Evolutionary conservation across 2,329 filamentous ascomycete genomes (phyloP), one percentile per base, ranked within the genome.

Genomic region (Metarhizium anisopliae): DNA sequence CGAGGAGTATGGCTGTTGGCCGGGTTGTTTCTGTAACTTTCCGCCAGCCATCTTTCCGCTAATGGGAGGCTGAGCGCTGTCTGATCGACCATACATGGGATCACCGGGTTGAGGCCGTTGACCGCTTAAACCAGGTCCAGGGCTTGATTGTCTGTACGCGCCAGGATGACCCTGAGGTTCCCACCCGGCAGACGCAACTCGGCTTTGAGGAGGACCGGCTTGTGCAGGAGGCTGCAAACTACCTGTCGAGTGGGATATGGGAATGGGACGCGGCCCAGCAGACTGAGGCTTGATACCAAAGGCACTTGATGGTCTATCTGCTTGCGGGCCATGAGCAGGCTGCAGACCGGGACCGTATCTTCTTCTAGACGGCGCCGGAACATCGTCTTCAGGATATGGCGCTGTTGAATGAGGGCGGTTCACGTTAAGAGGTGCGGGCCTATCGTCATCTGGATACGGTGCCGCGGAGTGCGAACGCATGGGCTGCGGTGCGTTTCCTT

Each of bases 391-490:
- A 3, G 79, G 79, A 58, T 82, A 82, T 0, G 79, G 79, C 0
- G 75, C 75, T 3, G 70, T 67, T 3, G 79, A 78, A 55, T 73
- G 74, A 4, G 78, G 71, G 40, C 78, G 72, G 52, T 62, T 66
- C 18, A 75, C 58, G 55, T 68, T 73, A 49, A 77, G 67, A n/a
- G 75, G 77, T 50, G 78, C 74, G 20, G 83, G 79, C 54, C 76
- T 74, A 60, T 88, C 84, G 60, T 89, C 86, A 52, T 85, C 78
- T 0, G 87, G 87, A 63, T 91, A 91, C 1, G 87, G 87, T 1
- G 84, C 83, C 25, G 80, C 76, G 10, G 84, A 80, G 55, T 75
- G 79, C 16, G 81, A 70, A 38, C 82, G 75, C 50, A 69, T 61
- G 40, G 60, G 61, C 20, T 51, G 64, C 51, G 56, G 61, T 52